Conservation (phyloP, 2,329 filamentous ascomycete species). For the Cladophialophora exuberans region DNA sequence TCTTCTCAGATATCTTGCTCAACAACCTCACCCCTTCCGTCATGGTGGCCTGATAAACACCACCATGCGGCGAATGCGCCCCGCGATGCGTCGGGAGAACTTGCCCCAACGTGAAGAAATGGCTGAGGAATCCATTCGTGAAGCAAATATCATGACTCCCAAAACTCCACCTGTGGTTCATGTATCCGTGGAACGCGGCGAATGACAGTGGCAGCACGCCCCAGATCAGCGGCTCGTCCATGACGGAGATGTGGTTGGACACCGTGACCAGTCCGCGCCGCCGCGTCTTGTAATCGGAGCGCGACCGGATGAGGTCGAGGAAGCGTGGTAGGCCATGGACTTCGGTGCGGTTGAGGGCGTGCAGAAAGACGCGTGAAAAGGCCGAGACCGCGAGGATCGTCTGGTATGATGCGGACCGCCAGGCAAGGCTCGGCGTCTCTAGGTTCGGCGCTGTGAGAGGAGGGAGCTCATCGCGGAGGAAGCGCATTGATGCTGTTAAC, state of each 20-base stretch:
- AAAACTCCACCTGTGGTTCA: conserved; percentile 82
- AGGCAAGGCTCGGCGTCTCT: conserved; percentile 52
- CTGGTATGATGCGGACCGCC: conserved; percentile 73
- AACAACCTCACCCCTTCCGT: conserved; percentile 83
- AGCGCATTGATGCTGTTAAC: conserved; percentile 28
- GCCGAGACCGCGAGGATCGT: conserved; percentile 74
- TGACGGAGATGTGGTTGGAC: conserved; percentile 85
- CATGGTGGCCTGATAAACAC: conserved; percentile 87
- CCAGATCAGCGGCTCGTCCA: conserved; percentile 96
- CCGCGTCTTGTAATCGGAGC: conserved; percentile 67
- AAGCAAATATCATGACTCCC: conserved; percentile 97
- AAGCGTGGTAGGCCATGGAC: conserved; percentile 77
- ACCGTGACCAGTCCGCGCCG: conserved; percentile 86
- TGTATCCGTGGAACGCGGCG: conserved; percentile 63
- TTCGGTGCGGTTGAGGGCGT: conserved; percentile 61
- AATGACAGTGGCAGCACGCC: conserved; percentile 79
- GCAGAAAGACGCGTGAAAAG: conserved; percentile 74
- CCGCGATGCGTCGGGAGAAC: conserved; percentile 85
- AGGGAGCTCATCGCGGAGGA: conserved; percentile 44
- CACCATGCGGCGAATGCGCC: conserved; percentile 76
- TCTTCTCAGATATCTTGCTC: conserved; percentile 57
- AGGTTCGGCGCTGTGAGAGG: conserved; percentile 46
- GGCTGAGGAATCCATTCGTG: conserved; percentile 68
- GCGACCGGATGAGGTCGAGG: conserved; percentile 72
- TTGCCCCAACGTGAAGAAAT: conserved; percentile 88